phyloP scores from a whole-genome alignment of 2,329 filamentous ascomycete species.

The Aspergillus bombycis region DNA sequence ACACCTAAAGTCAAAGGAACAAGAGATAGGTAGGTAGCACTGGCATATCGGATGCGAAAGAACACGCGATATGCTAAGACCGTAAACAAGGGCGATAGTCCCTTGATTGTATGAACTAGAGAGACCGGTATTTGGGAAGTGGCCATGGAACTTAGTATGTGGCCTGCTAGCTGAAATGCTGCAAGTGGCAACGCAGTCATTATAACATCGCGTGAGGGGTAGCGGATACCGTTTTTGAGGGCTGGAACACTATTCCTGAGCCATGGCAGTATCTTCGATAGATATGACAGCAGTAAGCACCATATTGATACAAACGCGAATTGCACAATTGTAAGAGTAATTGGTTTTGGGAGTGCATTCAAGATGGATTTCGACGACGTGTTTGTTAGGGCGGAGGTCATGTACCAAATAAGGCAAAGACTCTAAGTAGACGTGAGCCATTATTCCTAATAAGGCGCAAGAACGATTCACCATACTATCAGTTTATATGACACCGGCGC shows the following conservation, averaged over 20 bases:
- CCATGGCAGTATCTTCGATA: conserved; percentile 72
- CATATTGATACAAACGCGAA: conserved; percentile 90
- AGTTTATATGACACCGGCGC: conserved; percentile 87
- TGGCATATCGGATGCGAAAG: conserved; percentile 85
- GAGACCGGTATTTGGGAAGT: conserved; percentile 95
- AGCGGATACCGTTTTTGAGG: conserved; percentile 79
- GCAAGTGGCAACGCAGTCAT: conserved; percentile 87
- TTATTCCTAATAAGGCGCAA: not conserved
- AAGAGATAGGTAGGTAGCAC: conserved; percentile 83
- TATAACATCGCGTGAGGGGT: conserved; percentile 79
- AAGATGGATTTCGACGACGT: conserved; percentile 97
- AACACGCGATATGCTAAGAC: conserved; percentile 89
- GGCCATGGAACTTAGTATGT: conserved; percentile 90
- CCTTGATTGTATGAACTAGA: conserved; percentile 97
- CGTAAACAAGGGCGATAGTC: conserved; percentile 91
- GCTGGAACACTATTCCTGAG: conserved; percentile 74
- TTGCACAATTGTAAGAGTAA: conserved; percentile 89
- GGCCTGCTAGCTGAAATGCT: conserved; percentile 88
- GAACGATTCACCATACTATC: conserved; percentile 63
- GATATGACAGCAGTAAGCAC: conserved; percentile 77
- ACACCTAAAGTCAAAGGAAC: conserved; percentile 94
- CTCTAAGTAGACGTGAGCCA: conserved; percentile 56
- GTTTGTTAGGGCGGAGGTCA: conserved; percentile 92
- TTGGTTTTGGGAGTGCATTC: conserved; percentile 85
- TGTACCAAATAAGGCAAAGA: conserved; percentile 90